phyloP scores from a whole-genome alignment of 2,329 filamentous ascomycete species.

The Ceratocystis colombiana region DNA sequence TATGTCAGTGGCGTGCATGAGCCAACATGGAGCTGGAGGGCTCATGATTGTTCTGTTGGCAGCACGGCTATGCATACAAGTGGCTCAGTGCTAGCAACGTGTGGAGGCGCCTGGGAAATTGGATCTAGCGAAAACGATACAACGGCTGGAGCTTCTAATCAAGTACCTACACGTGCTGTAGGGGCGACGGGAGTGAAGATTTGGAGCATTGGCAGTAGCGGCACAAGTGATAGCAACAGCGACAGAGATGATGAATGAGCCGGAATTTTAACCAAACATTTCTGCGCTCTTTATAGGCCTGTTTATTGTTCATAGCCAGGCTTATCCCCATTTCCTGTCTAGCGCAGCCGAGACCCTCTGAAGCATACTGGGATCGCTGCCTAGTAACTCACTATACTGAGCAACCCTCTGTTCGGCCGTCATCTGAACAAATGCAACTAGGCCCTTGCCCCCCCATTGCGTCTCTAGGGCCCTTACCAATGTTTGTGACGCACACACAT shows the following conservation, averaged over 20 bases:
- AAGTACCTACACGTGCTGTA: slow-evolving; percentile 7
- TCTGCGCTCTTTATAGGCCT: neutral
- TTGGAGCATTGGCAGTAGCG: slow-evolving; percentile 20
- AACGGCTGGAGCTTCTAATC: neutral
- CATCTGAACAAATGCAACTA: slow-evolving; percentile 33
- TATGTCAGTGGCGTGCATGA: slow-evolving; percentile 36
- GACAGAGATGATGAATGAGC: neutral
- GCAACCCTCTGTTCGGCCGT: slow-evolving; percentile 27
- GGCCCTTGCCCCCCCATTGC: slow-evolving; percentile 29
- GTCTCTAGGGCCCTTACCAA: slow-evolving; percentile 30
- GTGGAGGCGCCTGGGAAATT: slow-evolving; percentile 45
- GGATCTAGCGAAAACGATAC: slow-evolving; percentile 10
- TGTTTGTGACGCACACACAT: slow-evolving; percentile 34
- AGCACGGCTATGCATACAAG: slow-evolving; percentile 43
- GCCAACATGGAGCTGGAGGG: slow-evolving; percentile 43
- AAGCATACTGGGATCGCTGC: slow-evolving; percentile 25
- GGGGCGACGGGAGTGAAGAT: slow-evolving; percentile 20
- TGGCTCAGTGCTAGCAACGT: slow-evolving; percentile 48
- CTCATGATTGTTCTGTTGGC: slow-evolving; percentile 41
- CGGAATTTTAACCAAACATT: neutral
- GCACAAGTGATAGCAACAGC: neutral
- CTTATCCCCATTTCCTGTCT: neutral
- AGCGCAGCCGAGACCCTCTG: slow-evolving; percentile 1
- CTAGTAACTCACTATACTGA: slow-evolving; percentile 30
- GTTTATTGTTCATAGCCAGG: neutral